Evolutionary conservation across 2,329 filamentous ascomycete genomes (phyloP).

Genomic region (Gyromitra esculenta): DNA sequence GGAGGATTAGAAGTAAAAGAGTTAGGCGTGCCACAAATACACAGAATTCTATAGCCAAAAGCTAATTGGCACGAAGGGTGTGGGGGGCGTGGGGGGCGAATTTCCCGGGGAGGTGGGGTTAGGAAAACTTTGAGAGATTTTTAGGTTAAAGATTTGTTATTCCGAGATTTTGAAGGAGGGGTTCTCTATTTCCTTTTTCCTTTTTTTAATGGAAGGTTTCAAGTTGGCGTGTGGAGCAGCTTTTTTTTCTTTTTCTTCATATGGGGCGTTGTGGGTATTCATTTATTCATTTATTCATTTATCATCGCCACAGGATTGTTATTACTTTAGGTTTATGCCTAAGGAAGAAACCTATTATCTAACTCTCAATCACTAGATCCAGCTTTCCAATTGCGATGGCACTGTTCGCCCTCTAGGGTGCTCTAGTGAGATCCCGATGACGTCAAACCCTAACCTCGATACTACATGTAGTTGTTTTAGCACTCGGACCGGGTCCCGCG

Average conservation of each 20-base stretch:
- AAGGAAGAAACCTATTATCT: not conserved
- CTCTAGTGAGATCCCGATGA: no score
- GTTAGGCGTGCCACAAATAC: not conserved
- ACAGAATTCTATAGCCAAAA: not conserved
- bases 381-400: not conserved
- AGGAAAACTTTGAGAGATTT: not conserved
- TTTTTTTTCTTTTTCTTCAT: not conserved
- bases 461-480: no score
- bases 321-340: not conserved
- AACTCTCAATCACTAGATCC: not conserved
- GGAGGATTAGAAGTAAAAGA: not conserved
- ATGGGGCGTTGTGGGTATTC: not conserved
- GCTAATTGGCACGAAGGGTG: not conserved
- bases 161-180: not conserved
- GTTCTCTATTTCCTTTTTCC: not conserved
- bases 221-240: not conserved
- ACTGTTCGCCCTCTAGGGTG: no score
- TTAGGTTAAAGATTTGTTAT: constrained; percentile 2
- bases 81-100: not conserved
- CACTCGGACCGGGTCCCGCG: no score
- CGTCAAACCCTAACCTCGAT: not conserved
- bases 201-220: not conserved
- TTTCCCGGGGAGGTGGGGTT: not conserved
- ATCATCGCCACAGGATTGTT: not conserved
- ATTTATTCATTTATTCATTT: not conserved